Percentiles rank a stretch among this genome's conserved stretches.
phyloP scores from a whole-genome alignment of 345 rosid species.

The Toxicodendron radicans region DNA sequence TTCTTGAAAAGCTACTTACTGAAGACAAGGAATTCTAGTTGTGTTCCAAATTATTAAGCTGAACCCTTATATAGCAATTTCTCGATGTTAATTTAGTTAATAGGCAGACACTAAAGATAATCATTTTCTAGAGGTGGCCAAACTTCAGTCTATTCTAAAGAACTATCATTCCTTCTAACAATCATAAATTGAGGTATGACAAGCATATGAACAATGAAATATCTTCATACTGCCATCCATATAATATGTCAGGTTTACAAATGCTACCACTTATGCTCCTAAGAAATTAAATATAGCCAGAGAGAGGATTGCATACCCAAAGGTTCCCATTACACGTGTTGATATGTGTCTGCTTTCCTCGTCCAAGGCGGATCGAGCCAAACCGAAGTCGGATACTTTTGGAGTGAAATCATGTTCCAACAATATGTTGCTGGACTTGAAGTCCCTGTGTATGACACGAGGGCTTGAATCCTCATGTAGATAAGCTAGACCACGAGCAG shows the following conservation, averaged over 20 bases:
- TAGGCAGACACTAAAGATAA: background rate
- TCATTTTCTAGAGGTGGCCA: background rate
- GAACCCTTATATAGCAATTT: constrained; percentile 1
- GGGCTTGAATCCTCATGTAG: constrained; percentile 98
- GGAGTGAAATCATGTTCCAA: constrained; percentile 90
- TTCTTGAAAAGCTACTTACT: background rate
- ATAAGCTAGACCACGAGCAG: constrained; percentile 94
- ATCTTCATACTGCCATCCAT: background rate
- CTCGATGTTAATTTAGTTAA: background rate
- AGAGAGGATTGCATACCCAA: constrained; percentile 54
- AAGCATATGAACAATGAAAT: background rate
- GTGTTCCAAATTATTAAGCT: background rate
- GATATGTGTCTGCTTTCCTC: constrained; percentile 91
- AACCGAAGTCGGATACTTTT: constrained; percentile 94
- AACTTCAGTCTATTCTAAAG: background rate
- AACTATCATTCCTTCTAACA: background rate
- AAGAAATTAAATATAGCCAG: constrained; percentile 1
- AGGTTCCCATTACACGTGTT: constrained; percentile 97
- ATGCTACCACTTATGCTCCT: background rate
- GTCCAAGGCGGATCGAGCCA: constrained; percentile 89
- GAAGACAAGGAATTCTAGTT: background rate
- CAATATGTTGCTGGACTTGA: constrained; percentile 93
- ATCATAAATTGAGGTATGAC: background rate
- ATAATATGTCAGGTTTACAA: background rate
- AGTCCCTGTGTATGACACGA: constrained; percentile 92